Evolutionary conservation across 768 basidiomycete species (phyloP).

Genomic region (Trametes coccinea): DNA sequence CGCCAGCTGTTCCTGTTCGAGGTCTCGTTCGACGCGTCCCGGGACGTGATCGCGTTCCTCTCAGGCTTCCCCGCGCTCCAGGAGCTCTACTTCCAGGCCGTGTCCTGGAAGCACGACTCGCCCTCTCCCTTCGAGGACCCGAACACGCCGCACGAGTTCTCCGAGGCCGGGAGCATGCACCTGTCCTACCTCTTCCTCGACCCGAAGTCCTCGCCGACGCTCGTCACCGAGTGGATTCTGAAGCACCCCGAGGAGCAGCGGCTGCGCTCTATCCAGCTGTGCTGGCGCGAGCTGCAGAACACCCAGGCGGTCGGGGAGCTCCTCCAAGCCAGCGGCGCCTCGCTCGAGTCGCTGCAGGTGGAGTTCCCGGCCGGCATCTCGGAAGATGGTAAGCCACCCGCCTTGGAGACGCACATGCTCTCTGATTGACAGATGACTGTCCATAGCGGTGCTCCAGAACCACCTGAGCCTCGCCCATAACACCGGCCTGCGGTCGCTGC

Average conservation of each 20-base stretch:
- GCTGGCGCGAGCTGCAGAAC: slow-evolving; percentile 32
- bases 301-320: slow-evolving; percentile 29
- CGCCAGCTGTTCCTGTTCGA: slow-evolving; percentile 31
- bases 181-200: slow-evolving; percentile 32
- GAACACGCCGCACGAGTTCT: neutral
- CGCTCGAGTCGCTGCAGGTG: slow-evolving; percentile 29
- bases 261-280: slow-evolving; percentile 32
- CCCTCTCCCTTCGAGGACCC: slow-evolving; percentile 17
- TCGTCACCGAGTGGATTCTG: slow-evolving; percentile 32
- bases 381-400: slow-evolving; percentile 23
- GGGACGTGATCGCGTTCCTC: slow-evolving; percentile 30
- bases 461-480: slow-evolving; percentile 31
- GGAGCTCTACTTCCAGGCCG: slow-evolving; percentile 33
- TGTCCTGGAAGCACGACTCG: slow-evolving; percentile 29
- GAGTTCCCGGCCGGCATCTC: slow-evolving; percentile 31
- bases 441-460: slow-evolving; percentile 26
- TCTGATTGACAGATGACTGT: neutral
- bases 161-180: slow-evolving; percentile 21
- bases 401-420: neutral
- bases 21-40: slow-evolving; percentile 28
- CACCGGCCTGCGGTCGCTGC: slow-evolving; percentile 29
- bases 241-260: slow-evolving; percentile 28
- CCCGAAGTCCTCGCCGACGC: slow-evolving; percentile 30
- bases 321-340: slow-evolving; percentile 29
- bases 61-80: slow-evolving; percentile 29